Percentiles rank a stretch among this genome's conserved stretches.
Evolutionary conservation across 1,284 basidiomycete species (phyloP).

Genomic region (Cutaneotrichosporon daszewskae): DNA sequence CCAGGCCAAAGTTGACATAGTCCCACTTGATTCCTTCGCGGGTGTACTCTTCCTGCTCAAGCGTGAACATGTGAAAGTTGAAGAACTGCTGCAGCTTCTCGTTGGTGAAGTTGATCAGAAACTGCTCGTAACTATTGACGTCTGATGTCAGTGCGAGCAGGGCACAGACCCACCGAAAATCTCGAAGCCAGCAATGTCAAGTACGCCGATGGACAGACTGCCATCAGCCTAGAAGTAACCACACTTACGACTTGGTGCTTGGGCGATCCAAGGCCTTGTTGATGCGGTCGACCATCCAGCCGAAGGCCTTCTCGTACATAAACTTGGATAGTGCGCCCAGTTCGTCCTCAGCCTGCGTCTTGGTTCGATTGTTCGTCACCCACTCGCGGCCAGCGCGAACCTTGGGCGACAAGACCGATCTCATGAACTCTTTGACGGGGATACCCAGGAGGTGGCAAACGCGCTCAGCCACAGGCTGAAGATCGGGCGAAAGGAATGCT

Average conservation of each 20-base stretch:
- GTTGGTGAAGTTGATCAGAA: conserved; percentile 99
- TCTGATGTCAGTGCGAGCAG: conserved; percentile 12
- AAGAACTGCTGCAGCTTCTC: conserved; percentile 93
- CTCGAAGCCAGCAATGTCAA: conserved; percentile 99
- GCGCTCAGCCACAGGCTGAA: conserved; percentile 61
- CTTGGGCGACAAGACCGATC: conserved; percentile 77
- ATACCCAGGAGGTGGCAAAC: conserved; percentile 91
- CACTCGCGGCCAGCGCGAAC: conserved; percentile 94
- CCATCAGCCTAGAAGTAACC: neutral
- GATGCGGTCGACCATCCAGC: conserved; percentile 86
- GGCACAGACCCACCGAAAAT: conserved; percentile 54
- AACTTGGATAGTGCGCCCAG: conserved; percentile 90
- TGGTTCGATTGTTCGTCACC: conserved; percentile 88
- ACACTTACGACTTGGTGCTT: conserved; percentile 64
- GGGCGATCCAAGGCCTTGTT: conserved; percentile 91
- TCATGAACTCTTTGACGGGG: conserved; percentile 81
- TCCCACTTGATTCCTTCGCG: conserved; percentile 98
- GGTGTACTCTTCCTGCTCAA: conserved; percentile 98
- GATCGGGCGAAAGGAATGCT: conserved; percentile 68
- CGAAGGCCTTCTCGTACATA: conserved; percentile 95
- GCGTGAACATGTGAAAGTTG: conserved; percentile 99
- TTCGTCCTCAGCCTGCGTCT: conserved; percentile 90
- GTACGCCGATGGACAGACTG: conserved; percentile 87
- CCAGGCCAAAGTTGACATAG: conserved; percentile 96
- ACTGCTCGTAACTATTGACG: conserved; percentile 89